Conservation (phyloP, 2,329 filamentous ascomycete genomes). For the Aquanectria penicillioides region DNA sequence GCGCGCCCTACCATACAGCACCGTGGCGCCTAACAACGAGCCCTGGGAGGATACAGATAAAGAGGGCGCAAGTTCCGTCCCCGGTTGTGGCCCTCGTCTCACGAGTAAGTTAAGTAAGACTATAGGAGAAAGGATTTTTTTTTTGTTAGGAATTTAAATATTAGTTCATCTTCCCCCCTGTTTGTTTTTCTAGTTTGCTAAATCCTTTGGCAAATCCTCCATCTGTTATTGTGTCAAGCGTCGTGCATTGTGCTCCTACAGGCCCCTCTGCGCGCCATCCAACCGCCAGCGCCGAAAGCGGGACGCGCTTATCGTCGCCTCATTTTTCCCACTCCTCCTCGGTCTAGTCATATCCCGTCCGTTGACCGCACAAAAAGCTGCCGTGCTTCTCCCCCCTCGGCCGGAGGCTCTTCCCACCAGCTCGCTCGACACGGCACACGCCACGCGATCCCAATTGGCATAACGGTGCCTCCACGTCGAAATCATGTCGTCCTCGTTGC, state of each 20-base stretch:
- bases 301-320: conserved; percentile 46
- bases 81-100: no score
- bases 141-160: no score
- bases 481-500: conserved; percentile 72
- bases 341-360: conserved; percentile 18
- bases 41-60: no score
- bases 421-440: conserved; percentile 2
- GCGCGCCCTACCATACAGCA: neutral
- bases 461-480: neutral
- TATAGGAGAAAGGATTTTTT: no score
- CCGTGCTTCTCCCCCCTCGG: conserved; percentile 1
- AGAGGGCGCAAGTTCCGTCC: no score
- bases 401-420: conserved; percentile 13
- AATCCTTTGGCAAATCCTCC: no score
- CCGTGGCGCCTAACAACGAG: neutral
- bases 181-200: no score
- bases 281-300: conserved; percentile 44
- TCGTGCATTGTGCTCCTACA: neutral
- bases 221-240: no score
- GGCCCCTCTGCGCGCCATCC: neutral
- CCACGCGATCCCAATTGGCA: conserved; percentile 20
- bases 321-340: conserved; percentile 31
- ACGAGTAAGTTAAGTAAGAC: no score
- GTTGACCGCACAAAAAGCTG: conserved; percentile 20
- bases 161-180: no score